Evolutionary conservation across 371 early-diverging fungal genomes (phyloP).

Genomic region (Apophysomyces variabilis): DNA sequence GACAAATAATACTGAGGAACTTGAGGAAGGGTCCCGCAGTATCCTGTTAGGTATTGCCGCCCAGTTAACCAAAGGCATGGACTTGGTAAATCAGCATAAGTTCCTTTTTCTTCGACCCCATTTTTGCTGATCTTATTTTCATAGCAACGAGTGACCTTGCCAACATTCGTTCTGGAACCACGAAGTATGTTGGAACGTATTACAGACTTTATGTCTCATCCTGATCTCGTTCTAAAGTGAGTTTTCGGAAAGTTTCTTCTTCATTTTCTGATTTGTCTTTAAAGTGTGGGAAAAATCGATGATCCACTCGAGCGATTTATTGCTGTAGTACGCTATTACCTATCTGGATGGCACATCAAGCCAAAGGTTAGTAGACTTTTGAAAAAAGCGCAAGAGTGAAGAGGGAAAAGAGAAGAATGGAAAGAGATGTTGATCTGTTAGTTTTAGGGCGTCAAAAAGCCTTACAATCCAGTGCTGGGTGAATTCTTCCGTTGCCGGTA

Average conservation of each 20-base stretch:
- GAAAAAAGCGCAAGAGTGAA: no score
- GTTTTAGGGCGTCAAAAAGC: slow-evolving; percentile 91
- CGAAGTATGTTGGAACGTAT: slow-evolving; percentile 91
- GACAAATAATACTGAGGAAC: slow-evolving; percentile 69
- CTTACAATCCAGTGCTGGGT: slow-evolving; percentile 94
- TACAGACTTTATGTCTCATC: slow-evolving; percentile 94
- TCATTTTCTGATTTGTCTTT: not conserved
- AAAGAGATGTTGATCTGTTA: not conserved
- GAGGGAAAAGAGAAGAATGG: no score
- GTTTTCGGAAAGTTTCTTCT: slow-evolving; percentile 10
- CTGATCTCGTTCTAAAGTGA: slow-evolving; percentile 82
- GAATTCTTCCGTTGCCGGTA: slow-evolving; percentile 89
- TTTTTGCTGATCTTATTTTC: slow-evolving; percentile 4
- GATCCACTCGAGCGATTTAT: slow-evolving; percentile 90
- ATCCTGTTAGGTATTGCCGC: slow-evolving; percentile 84
- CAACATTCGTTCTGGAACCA: slow-evolving; percentile 96
- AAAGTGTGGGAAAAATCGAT: slow-evolving; percentile 63
- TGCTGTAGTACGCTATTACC: slow-evolving; percentile 85
- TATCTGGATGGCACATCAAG: slow-evolving; percentile 97
- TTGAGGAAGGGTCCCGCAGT: slow-evolving; percentile 86
- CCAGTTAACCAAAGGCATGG: slow-evolving; percentile 87
- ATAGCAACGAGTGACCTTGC: slow-evolving; percentile 81
- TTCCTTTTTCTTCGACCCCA: slow-evolving; percentile 6
- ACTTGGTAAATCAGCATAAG: slow-evolving; percentile 55
- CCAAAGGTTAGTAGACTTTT: slow-evolving; percentile 71